These are phyloP conservation scores for Kodamaea kaohsiungensis DNA, from an alignment of 805 yeast species.

Conservation along the genomic window DNA sequence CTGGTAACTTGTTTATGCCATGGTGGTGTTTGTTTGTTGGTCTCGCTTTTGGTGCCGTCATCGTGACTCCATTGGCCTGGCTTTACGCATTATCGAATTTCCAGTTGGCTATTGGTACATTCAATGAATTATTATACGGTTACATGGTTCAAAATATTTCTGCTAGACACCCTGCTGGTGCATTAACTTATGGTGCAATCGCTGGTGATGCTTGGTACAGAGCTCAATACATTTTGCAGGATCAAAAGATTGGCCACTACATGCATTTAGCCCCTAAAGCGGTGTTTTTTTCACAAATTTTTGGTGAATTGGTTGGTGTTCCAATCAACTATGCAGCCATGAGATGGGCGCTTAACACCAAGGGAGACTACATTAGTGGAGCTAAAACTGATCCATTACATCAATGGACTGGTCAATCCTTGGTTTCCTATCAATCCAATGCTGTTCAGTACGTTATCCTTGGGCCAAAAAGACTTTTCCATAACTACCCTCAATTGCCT, in stretches of 20 bases:
- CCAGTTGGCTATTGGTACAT: constrained; percentile 26
- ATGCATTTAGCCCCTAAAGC: constrained; percentile 24
- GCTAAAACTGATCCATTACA: constrained; percentile 21
- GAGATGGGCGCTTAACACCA: constrained; percentile 24
- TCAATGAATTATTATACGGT: constrained; percentile 26
- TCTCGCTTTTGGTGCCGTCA: constrained; percentile 22
- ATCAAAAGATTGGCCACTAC: constrained; percentile 27
- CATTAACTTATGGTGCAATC: constrained; percentile 24
- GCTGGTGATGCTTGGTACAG: constrained; percentile 30
- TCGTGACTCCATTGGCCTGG: constrained; percentile 28
- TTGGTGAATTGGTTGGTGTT: constrained; percentile 26
- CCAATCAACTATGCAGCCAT: constrained; percentile 24
- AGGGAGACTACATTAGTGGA: constrained; percentile 22
- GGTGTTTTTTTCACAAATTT: constrained; percentile 24
- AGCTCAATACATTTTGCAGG: constrained; percentile 25
- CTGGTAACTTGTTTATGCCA: constrained; percentile 27
- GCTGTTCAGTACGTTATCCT: constrained; percentile 27
- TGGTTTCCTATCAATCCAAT: constrained; percentile 22
- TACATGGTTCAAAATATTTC: constrained; percentile 16
- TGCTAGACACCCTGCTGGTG: constrained; percentile 24
- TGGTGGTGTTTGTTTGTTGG: constrained; percentile 24
- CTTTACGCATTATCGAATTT: constrained; percentile 26
- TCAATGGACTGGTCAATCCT: constrained; percentile 27
- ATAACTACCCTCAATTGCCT: constrained; percentile 22
- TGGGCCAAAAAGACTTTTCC: constrained; percentile 24